Percentiles rank a stretch among this genome's conserved stretches.
These are phyloP conservation scores for Oryza meridionalis DNA, from an alignment of 176 grass and related monocot genomes.

Conservation along the genomic window DNA sequence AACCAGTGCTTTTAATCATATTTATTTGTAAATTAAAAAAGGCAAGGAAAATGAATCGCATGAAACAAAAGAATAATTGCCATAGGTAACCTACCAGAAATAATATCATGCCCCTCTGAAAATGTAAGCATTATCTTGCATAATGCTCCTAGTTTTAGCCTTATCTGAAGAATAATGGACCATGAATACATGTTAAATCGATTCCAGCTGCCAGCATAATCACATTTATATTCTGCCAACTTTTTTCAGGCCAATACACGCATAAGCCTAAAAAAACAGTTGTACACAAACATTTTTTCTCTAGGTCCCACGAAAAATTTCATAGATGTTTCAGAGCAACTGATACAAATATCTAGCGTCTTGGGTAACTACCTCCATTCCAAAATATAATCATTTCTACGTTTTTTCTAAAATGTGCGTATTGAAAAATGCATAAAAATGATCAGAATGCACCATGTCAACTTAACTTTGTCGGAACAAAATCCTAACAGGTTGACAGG, in stretches of 20 bases:
- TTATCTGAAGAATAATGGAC: background rate
- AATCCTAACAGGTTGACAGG: conserved; percentile 36
- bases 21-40: conserved; percentile 1
- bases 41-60: background rate
- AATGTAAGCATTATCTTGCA: background rate
- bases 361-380: background rate
- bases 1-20: background rate
- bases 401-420: too few species aligned
- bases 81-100: background rate
- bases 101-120: background rate
- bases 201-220: background rate
- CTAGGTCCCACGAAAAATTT: background rate
- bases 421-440: too few species aligned
- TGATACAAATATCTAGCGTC: background rate
- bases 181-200: background rate
- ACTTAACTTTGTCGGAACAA: conserved; percentile 16
- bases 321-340: background rate
- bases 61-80: background rate
- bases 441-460: background rate
- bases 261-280: background rate
- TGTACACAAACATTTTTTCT: background rate
- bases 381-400: too few species aligned
- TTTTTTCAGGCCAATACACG: background rate
- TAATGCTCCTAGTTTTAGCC: background rate
- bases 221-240: background rate